Base-by-base conservation (phyloP, 75 land plant genomes). In the Cupressus sempervirens region DNA sequence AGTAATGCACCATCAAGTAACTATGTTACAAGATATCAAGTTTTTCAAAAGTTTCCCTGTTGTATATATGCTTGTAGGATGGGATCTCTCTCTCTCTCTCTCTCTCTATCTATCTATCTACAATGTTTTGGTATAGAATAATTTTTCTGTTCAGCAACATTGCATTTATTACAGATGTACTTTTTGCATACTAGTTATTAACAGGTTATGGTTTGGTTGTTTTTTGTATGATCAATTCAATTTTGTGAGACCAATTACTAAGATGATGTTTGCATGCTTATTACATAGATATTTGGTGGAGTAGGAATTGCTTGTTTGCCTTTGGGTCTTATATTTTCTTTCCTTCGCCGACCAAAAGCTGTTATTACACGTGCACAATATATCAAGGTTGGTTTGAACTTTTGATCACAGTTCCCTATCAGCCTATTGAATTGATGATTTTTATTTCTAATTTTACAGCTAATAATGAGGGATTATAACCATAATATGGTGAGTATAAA, bases 251-350 rank as follows among this genome's bases (percentile, higher is more conserved):
- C 6, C 46, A 77, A 26, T 77, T 43, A 77, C 81, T 77, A 20
- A 77, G 14, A 0, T 20, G 26, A 43, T 26, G 0, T 77, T 23
- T 77, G 5, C 4, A 29, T 70, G 73, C 34, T 70, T 30, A 70
- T 43, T 82, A 30, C 75, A 81, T 91, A 98, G 99, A 92, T 98
- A 83, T 98, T 98, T 94, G 99, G 99, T 72, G 99, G 99, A 75
- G 95, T 96, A 86, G 99, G 99, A 18, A 96, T 98, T 86, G 94
- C 96, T 80, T 94, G 98, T 87, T 88, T 98, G 54, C 99, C 99
- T 76, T 70, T 98, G 83, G 93, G 98, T 45, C 93, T 96, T 50
- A 93, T 98, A 34, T 91, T 91, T 86, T 90, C 97, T 30, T 98
- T 98, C 85, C 88, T 98, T 58, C 87, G 94, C 80, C 95, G 99